Conservation (phyloP, 1,139 yeast species). For the Candida gigantensis region DNA sequence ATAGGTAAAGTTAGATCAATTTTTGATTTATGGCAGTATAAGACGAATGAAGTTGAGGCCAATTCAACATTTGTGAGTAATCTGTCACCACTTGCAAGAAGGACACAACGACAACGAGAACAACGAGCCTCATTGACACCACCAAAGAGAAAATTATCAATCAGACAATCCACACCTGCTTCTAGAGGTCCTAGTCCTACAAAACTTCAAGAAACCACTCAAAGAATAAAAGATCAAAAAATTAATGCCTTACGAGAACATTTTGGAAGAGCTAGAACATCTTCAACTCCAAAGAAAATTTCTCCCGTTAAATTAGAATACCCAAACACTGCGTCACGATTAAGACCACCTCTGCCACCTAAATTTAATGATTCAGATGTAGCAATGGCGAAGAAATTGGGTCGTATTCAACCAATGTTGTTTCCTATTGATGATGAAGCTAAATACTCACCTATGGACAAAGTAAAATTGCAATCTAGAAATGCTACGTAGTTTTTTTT, state of each 20-base stretch:
- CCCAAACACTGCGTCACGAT: conserved; percentile 1
- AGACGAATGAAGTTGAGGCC: conserved; percentile 17
- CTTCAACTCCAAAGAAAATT: conserved; percentile 15
- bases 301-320: conserved; percentile 3
- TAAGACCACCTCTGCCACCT: conserved; percentile 36
- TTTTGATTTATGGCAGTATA: conserved; percentile 41
- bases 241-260: conserved; percentile 37
- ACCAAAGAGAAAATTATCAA: conserved; percentile 23
- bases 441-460: conserved; percentile 32
- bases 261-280: conserved; percentile 30
- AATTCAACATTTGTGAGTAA: conserved; percentile 26
- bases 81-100: conserved; percentile 41
- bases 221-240: conserved; percentile 34
- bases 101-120: conserved; percentile 9
- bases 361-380: conserved; percentile 23
- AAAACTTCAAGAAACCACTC: conserved; percentile 42
- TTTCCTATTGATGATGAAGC: conserved; percentile 39
- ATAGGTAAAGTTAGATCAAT: conserved; percentile 27
- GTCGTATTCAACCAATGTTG: conserved; percentile 41
- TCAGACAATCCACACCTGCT: conserved; percentile 19
- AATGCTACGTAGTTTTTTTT: conserved; percentile 1
- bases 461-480: conserved; percentile 6
- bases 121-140: conserved; percentile 31
- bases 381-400: conserved; percentile 40
- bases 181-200: conserved; percentile 36